Evolutionary conservation across 345 rosid species (phyloP), one percentile per base, ranked within the genome.

Genomic region (Linum lewisii): DNA sequence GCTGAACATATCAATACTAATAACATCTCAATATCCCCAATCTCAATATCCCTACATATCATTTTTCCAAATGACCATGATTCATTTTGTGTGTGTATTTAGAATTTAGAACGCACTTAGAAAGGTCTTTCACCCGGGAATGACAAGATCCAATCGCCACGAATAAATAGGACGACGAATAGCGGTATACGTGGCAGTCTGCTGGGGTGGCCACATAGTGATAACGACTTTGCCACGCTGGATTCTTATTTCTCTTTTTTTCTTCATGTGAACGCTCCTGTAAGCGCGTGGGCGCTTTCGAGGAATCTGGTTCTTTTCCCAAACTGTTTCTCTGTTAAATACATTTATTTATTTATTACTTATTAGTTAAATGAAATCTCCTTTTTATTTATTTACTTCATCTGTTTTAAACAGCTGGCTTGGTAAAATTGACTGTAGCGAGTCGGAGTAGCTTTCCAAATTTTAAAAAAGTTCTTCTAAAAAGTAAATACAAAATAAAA

Each of bases 141-240:
- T 29, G 34, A 29, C 34, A 52, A 52, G 56, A 52, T 51, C 54
- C 54, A 52, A 52, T 29, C 14, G 56, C 23, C 24, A 52, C 23
- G 24, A 20, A 52, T 20, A 24, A 6, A 5, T 6, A 52, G 25
- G 25, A 19, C 6, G 55, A 16, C 47, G 14, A 42, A 16, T 11
- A 11, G 47, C 3, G 18, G 47, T 14, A 16, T 16, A 42, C 47
- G 47, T 42, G 24, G 56, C 23, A 24, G 22, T 11, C 25, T 13
- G 15, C 7, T 20, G 3, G 25, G 21, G 56, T n/a, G 7, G 23
- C 56, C 25, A 52, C 24, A 21, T 52, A 19, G 20, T 24, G 56
- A 52, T 20, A 21, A 24, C 22, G 24, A 52, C 56, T 24, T 52
- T 20, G 56, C 56, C 56, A 52, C 56, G 56, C 56, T 52, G 56